Evolutionary conservation across 768 basidiomycete genomes (phyloP).

Genomic region (Dictyophora rubrovolvata): DNA sequence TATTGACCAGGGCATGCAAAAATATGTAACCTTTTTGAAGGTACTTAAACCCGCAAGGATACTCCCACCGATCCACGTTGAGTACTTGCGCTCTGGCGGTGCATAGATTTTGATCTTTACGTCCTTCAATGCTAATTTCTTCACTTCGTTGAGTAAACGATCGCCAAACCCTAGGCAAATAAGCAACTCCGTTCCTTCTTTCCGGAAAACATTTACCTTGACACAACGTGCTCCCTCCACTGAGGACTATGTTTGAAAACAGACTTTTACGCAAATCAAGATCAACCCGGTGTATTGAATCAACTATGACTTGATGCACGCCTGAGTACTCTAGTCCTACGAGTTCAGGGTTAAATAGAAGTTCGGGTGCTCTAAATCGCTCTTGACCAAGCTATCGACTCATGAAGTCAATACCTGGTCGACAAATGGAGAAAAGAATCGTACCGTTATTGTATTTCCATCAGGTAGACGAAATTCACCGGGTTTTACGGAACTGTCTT

Average conservation of each 20-base stretch:
- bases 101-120: constrained; percentile 99
- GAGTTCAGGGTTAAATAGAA: constrained; percentile 94
- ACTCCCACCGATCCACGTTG: constrained; percentile 94
- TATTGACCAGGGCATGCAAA: not conserved
- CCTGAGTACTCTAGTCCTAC: constrained; percentile 95
- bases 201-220: constrained; percentile 47
- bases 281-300: constrained; percentile 94
- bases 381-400: constrained; percentile 73
- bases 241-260: constrained; percentile 94
- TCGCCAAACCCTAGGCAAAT: constrained; percentile 78
- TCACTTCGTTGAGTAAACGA: constrained; percentile 90
- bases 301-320: constrained; percentile 97
- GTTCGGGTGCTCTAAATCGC: constrained; percentile 94
- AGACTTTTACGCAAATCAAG: constrained; percentile 90
- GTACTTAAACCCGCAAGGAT: constrained; percentile 93
- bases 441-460: constrained; percentile 84
- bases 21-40: constrained; percentile 77
- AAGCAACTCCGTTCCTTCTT: constrained; percentile 15
- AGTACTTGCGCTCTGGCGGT: constrained; percentile 98
- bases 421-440: constrained; percentile 13
- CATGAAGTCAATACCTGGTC: constrained; percentile 1
- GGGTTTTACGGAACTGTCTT: constrained; percentile 62
- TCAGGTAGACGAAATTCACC: constrained; percentile 94
- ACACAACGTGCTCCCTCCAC: constrained; percentile 93
- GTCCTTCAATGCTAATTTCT: constrained; percentile 90